These are phyloP conservation scores for Usnea hakonensis DNA, from an alignment of 495 filamentous ascomycete species.

Conservation along the genomic window DNA sequence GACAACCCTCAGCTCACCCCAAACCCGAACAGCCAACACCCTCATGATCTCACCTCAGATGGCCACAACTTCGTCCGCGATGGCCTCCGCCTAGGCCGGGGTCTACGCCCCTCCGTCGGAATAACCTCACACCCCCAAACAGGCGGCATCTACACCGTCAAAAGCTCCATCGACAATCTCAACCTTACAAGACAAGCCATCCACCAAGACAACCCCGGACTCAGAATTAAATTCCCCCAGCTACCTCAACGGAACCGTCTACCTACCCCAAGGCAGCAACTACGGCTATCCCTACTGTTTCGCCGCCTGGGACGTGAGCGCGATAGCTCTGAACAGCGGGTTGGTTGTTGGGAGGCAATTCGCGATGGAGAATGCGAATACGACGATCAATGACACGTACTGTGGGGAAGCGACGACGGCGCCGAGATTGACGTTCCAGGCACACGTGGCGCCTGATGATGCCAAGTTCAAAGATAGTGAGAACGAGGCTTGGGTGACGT, in stretches of 20 bases:
- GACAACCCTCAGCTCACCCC: no score
- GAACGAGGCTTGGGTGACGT: conserved; percentile 39
- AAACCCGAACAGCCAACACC: no score
- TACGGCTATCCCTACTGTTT: conserved; percentile 65
- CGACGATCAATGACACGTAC: conserved; percentile 40
- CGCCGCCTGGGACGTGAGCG: conserved; percentile 48
- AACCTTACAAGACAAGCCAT: conserved; percentile 49
- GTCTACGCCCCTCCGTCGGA: conserved; percentile 64
- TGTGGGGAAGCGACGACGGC: conserved; percentile 33
- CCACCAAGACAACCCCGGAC: conserved; percentile 61
- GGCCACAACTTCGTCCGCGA: conserved; percentile 37
- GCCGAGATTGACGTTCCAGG: conserved; percentile 48
- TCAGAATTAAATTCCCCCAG: conserved; percentile 73
- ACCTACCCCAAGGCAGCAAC: conserved; percentile 36
- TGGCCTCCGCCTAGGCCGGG: conserved; percentile 58
- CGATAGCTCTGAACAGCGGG: conserved; percentile 32
- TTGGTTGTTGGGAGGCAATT: conserved; percentile 30
- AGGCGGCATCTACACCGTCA: conserved; percentile 58
- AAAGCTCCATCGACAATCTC: conserved; percentile 64
- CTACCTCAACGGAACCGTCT: conserved; percentile 41
- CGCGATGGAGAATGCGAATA: conserved; percentile 34
- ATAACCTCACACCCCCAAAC: conserved; percentile 48
- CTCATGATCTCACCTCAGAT: conserved; percentile 24
- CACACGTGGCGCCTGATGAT: conserved; percentile 55
- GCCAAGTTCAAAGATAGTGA: conserved; percentile 45